phyloP scores from a whole-genome alignment of 345 rosid species.

The Rhizophora mangle region DNA sequence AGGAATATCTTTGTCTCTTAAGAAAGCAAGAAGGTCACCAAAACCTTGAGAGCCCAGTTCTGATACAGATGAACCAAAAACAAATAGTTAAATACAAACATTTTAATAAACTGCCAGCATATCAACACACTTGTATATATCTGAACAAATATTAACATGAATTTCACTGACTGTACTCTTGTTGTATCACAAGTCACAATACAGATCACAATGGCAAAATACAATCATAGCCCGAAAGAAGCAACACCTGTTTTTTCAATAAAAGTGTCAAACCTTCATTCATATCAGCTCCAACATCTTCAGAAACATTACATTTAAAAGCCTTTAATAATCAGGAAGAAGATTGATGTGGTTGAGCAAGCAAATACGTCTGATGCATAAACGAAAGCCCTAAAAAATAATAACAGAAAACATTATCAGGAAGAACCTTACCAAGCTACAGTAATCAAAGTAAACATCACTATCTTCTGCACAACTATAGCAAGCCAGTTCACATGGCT shows the following conservation, averaged over 20 bases:
- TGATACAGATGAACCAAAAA: too few relatives aligned
- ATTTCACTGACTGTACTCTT: too few relatives aligned
- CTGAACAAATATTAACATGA: too few relatives aligned
- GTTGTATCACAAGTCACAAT: too few relatives aligned
- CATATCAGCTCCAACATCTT: constrained; percentile 87
- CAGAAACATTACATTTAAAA: constrained; percentile 68
- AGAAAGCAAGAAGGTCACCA: too few relatives aligned
- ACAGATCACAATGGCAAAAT: too few relatives aligned
- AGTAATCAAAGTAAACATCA: constrained; percentile 71
- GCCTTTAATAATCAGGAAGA: constrained; percentile 54
- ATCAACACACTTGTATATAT: too few relatives aligned
- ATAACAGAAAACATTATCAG: neutral
- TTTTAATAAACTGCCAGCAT: too few relatives aligned
- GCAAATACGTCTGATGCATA: constrained; percentile 1
- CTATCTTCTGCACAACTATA: constrained; percentile 90
- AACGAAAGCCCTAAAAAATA: constrained; percentile 11
- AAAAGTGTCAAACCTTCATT: constrained; percentile 93
- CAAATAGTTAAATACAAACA: too few relatives aligned
- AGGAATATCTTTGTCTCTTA: too few relatives aligned
- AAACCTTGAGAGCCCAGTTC: too few relatives aligned
- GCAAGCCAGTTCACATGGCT: constrained; percentile 91
- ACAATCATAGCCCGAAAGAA: too few relatives aligned
- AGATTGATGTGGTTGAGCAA: constrained; percentile 16
- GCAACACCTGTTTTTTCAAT: constrained; percentile 65
- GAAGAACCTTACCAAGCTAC: constrained; percentile 63